These are phyloP conservation scores for Abelmoschus esculentus DNA, from an alignment of 345 rosid species.

Conservation along the genomic window DNA sequence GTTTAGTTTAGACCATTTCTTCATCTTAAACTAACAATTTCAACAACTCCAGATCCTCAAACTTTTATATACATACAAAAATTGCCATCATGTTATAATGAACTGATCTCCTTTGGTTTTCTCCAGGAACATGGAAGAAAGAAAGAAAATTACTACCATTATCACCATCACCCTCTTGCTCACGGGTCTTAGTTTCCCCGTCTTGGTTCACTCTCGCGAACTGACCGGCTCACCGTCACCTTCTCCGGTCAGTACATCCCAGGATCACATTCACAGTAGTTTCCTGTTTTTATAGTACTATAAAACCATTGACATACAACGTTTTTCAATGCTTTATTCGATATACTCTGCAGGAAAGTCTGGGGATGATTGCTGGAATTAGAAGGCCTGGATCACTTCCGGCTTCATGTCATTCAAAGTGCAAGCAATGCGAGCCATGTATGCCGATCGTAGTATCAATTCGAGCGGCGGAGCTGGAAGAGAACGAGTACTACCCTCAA, in stretches of 20 bases:
- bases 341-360: not conserved
- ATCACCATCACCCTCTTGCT: not conserved
- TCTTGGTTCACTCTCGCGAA: not conserved
- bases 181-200: not conserved
- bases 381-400: conserved; percentile 11
- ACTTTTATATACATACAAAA: not conserved
- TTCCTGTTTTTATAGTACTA: not conserved
- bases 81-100: not conserved
- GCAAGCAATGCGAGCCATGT: conserved; percentile 14
- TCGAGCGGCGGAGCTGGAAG: not conserved
- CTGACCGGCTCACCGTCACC: conserved; percentile 6
- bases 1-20: conserved; percentile 14
- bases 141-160: not conserved
- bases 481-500: conserved; percentile 14
- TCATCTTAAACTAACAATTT: not conserved
- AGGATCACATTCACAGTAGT: not conserved
- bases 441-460: conserved; percentile 1
- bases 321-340: not conserved
- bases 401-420: conserved; percentile 3
- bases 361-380: not conserved
- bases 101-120: not conserved
- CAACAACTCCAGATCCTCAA: conserved; percentile 5
- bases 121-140: conserved; percentile 5
- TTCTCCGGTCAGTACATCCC: conserved; percentile 5
- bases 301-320: not conserved